Percentiles rank a stretch among this genome's conserved stretches.
These are phyloP conservation scores for Acanthamoeba castellanii DNA, from an alignment of 208 protist genomes.

Conservation along the genomic window DNA sequence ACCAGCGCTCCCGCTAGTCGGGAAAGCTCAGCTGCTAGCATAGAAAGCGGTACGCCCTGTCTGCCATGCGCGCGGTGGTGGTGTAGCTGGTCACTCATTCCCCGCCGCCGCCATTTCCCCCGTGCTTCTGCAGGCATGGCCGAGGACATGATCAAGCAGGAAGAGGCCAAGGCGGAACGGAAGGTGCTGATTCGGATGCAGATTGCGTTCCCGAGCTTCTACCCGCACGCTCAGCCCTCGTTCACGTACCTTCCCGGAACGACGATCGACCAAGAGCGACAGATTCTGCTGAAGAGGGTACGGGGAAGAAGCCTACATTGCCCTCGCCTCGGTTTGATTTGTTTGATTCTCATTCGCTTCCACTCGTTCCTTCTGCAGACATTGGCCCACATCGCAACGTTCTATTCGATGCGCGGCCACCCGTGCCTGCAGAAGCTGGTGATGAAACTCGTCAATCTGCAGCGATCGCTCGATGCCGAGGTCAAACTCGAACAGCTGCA, in stretches of 20 bases:
- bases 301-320: too few relatives aligned
- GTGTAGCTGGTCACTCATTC: too few relatives aligned
- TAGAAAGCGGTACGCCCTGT: background rate
- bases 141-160: background rate
- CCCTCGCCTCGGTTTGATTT: background rate
- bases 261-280: background rate
- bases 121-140: background rate
- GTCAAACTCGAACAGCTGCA: conserved; percentile 7
- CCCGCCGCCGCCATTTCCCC: too few relatives aligned
- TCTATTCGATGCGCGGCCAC: background rate
- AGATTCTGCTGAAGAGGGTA: conserved; percentile 45
- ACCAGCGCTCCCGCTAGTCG: too few relatives aligned
- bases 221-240: conserved; percentile 23
- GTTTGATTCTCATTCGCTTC: too few relatives aligned
- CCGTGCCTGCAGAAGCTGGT: conserved; percentile 23
- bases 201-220: conserved; percentile 57
- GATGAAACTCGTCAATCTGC: conserved; percentile 11
- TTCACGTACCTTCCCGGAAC: conserved; percentile 15
- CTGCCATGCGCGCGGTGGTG: too few relatives aligned
- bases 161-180: background rate
- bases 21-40: background rate
- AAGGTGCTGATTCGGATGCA: conserved; percentile 24
- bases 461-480: background rate
- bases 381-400: background rate
- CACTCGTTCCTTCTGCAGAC: background rate